These are phyloP conservation scores for Boletus edulis DNA, from an alignment of 768 basidiomycete genomes.

Conservation along the genomic window DNA sequence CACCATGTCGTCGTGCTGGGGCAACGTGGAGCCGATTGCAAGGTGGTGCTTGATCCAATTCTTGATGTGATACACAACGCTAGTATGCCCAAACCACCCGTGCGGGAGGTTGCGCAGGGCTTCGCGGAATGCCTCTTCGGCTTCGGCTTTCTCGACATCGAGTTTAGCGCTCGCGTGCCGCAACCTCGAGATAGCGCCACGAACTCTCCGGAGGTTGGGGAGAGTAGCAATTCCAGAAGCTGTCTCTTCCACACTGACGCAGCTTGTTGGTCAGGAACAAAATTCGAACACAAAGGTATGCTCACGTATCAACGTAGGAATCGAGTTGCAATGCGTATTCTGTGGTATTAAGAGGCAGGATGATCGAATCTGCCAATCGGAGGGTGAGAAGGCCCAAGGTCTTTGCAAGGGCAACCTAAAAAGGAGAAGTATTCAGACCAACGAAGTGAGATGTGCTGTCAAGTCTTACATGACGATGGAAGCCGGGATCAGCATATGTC, in stretches of 20 bases:
- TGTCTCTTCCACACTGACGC: constrained; percentile 52
- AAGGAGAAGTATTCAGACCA: background rate
- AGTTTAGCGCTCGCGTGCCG: constrained; percentile 51
- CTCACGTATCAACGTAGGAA: constrained; percentile 58
- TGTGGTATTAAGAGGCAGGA: constrained; percentile 74
- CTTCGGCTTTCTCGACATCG: constrained; percentile 56
- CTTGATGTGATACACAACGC: constrained; percentile 2
- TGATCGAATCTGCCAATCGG: constrained; percentile 55
- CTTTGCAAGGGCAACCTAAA: constrained; percentile 62
- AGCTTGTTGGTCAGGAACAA: constrained; percentile 13
- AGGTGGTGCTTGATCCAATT: constrained; percentile 30
- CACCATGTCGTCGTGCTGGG: background rate
- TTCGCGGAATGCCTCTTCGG: constrained; percentile 50
- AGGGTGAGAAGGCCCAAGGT: constrained; percentile 60
- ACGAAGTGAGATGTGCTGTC: background rate
- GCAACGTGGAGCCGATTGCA: background rate
- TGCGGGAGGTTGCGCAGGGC: constrained; percentile 36
- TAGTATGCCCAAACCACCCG: background rate
- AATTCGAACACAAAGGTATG: constrained; percentile 17
- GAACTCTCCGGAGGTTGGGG: constrained; percentile 41
- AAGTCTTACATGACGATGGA: constrained; percentile 60
- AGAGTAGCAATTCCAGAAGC: constrained; percentile 18
- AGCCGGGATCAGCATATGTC: constrained; percentile 70
- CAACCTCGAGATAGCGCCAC: constrained; percentile 45
- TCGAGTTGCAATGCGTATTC: constrained; percentile 66